Evolutionary conservation across 768 basidiomycete genomes (phyloP).

Genomic region (Mycena rosella): DNA sequence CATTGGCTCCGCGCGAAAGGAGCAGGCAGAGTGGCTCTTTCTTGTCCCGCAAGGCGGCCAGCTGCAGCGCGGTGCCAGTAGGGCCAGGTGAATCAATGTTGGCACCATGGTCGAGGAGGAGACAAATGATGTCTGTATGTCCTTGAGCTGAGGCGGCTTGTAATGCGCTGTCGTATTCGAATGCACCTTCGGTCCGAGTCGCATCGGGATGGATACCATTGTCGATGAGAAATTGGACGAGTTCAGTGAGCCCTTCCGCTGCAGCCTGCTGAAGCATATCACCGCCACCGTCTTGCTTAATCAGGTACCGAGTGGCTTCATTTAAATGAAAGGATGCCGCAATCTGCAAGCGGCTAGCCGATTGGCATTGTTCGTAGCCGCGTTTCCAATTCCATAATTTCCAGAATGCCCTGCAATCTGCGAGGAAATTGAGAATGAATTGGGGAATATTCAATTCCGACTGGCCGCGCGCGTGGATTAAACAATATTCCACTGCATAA

Average conservation of each 20-base stretch:
- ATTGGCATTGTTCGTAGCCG: neutral
- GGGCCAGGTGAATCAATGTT: neutral
- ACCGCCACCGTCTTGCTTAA: neutral
- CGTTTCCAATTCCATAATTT: conserved; percentile 1
- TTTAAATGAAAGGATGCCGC: neutral
- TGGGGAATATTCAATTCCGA: too few species aligned
- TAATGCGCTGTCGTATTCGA: conserved; percentile 1
- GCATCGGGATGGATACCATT: neutral
- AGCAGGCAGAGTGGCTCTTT: neutral
- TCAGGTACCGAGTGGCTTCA: neutral
- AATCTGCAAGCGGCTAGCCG: neutral
- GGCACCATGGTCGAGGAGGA: neutral
- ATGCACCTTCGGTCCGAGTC: too few species aligned
- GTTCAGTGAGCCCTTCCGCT: neutral
- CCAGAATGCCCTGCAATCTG: too few species aligned
- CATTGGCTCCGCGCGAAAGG: neutral
- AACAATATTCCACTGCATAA: too few species aligned
- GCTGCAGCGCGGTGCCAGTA: neutral
- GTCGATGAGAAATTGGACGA: neutral
- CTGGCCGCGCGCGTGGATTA: too few species aligned
- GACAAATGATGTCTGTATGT: neutral
- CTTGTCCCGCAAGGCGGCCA: neutral
- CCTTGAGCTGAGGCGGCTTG: neutral
- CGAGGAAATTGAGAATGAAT: too few species aligned
- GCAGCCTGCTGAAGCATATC: neutral